Base-by-base conservation (phyloP, 495 filamentous ascomycete genomes). In the Delitschia confertaspora region DNA sequence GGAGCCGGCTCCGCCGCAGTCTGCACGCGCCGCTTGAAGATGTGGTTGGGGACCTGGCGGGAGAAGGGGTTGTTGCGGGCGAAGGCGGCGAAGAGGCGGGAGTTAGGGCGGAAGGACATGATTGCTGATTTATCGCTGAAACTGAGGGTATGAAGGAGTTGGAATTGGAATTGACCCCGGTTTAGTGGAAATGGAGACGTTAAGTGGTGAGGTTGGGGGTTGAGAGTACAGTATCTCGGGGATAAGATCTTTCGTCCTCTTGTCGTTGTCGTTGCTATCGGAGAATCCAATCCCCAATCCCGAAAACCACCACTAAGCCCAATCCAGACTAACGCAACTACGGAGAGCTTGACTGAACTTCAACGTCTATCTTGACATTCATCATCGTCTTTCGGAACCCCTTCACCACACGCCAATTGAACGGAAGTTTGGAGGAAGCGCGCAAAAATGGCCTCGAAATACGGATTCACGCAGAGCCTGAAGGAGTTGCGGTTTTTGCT, bases 401-500 rank as follows among this genome's bases (percentile, higher is more conserved):
- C 32, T 42, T 9, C 42, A 24, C 7, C 42, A 16, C 21, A 11
- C 2, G 34, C 42, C 18, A 25, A 47, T 6, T 10, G 2, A 14
- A 42, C 16, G 26, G 19, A 13, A 17, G 14, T 10, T 33, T 19
- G 30, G 40, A 24, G 10, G 11, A 33, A 11, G 39, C 8, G 13
- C 8, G 19, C 10, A 11, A 18, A 20, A 37, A 98, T 96, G 91
- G 86, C 91, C 42, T 69, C 74, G 64, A 93, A 91, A 73, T 95
- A 94, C 65, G 83, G 77, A 54, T 98, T 96, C 65, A 74, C 79
- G 45, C 84, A 83, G 60, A 64, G 73, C 45, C 69, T 98, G 59
- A 95, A 89, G 75, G 91, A 98, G 72, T 74, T 98, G 60, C 86
- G 91, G 51, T 98, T 98, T 69, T 72, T 88, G 48, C 88, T 96